Base-by-base conservation (phyloP, 768 basidiomycete genomes). In the Tricholomella constricta region DNA sequence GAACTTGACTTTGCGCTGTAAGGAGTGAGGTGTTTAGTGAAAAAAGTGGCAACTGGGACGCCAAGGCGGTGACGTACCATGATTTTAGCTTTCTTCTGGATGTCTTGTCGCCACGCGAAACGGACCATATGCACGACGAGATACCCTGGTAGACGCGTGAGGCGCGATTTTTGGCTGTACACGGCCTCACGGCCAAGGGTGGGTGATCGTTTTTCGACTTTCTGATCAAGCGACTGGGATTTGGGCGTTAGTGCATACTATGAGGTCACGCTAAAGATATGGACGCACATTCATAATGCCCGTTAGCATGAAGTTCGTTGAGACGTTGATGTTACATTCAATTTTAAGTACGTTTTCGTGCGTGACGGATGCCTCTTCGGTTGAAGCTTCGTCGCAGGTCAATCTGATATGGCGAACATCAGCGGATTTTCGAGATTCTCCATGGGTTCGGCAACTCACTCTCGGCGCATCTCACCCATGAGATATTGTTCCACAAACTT, bases 81-180 rank as follows among this genome's bases (percentile, higher is more conserved):
- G 67, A 98, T 96, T 74, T 99, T 98, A 2, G 96, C 86, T 66
- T 98, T 98, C 76, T 88, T 93, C 46, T 71, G 72, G 54, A 97
- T 94, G 59, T 98, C 97, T 32, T 82, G 78, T 54, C 92, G 78
- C 97, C 97, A 99, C 50, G 86, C 88, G 69, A 98, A 99, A 42
- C 97, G 89, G 11, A 95, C 94, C 89, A 98, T 91, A 62, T 98
- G 94, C 4, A 98, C 83, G 5, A 88, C 86, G 19, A 97, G 80
- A 63, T 91, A 95, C 4, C 83, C 69, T 0, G 97, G 97, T 11
- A 98, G 75, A 19, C 95, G 82, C 10, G 91, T 83, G 45, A 99
- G 64, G 8, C 94, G 86, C 3, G 90, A 88, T 32, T 82, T 84
- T 63, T 91, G 86, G 19, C 77, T 84, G 74, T 98, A 98, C 0